Conservation (phyloP, 768 basidiomycete species). For the Filobasidium wieringae region DNA sequence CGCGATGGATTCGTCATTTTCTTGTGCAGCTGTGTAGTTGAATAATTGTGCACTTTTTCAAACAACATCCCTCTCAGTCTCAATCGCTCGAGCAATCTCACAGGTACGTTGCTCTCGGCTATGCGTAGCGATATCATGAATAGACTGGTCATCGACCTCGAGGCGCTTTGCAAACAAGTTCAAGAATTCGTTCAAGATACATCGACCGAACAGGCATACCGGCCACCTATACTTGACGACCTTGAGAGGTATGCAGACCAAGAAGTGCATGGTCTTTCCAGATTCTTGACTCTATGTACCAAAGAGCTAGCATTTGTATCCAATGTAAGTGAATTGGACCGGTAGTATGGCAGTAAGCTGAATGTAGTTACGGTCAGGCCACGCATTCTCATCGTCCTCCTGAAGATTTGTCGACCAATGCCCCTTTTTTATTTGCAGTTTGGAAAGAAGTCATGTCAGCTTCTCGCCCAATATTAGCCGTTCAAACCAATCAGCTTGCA, state of each 20-base stretch:
- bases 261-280: conserved; percentile 24
- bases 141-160: no score
- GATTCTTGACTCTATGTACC: conserved; percentile 16
- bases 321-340: conserved; percentile 9
- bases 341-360: neutral
- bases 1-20: no score
- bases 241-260: conserved; percentile 23
- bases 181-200: no score
- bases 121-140: no score
- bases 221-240: conserved; percentile 32
- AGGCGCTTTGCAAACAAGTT: no score
- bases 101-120: no score
- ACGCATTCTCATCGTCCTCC: conserved; percentile 15
- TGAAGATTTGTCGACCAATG: conserved; percentile 48
- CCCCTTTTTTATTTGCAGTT: conserved; percentile 65
- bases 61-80: no score
- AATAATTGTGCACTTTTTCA: no score
- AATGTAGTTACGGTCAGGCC: neutral
- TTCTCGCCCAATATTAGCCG: conserved; percentile 47
- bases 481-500: conserved; percentile 42
- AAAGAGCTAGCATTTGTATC: conserved; percentile 22
- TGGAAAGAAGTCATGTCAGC: conserved; percentile 67
- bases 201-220: no score
- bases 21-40: no score
- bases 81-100: no score